These are phyloP conservation scores for Neurospora terricola DNA, from an alignment of 495 filamentous ascomycete genomes.

Conservation along the genomic window DNA sequence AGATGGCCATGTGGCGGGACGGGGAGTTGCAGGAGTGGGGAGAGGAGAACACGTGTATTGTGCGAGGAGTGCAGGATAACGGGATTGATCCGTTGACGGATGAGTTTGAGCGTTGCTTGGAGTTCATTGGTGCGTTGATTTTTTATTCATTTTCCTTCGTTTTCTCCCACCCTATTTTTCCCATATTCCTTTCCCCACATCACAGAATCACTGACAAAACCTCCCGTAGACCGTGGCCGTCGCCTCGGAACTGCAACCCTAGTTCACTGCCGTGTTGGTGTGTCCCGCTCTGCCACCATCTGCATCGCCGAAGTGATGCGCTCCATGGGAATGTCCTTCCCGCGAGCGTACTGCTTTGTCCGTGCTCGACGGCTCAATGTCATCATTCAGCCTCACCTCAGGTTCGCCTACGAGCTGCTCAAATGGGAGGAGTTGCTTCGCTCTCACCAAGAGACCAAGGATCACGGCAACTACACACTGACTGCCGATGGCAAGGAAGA, in stretches of 20 bases:
- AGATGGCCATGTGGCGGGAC: constrained; percentile 70
- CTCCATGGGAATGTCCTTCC: constrained; percentile 66
- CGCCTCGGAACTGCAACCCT: constrained; percentile 70
- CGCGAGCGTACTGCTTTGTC: constrained; percentile 92
- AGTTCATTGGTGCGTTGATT: constrained; percentile 72
- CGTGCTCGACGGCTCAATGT: constrained; percentile 73
- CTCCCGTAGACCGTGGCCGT: constrained; percentile 59
- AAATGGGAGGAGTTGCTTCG: constrained; percentile 79
- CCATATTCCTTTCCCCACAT: constrained; percentile 1
- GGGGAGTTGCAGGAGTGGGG: constrained; percentile 60
- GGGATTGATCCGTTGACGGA: constrained; percentile 85
- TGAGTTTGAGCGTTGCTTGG: constrained; percentile 77
- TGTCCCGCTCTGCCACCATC: constrained; percentile 90
- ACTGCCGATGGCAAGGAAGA: constrained; percentile 16
- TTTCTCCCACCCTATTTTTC: background rate
- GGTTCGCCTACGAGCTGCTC: constrained; percentile 62
- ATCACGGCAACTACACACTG: background rate
- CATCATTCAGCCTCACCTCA: constrained; percentile 52
- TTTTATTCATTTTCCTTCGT: background rate
- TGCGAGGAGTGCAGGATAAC: constrained; percentile 88
- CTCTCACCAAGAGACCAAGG: constrained; percentile 5
- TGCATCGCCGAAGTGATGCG: constrained; percentile 98
- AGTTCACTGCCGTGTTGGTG: constrained; percentile 93
- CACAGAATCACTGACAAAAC: background rate
- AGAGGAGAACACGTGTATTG: constrained; percentile 60